Evolutionary conservation across 441 rosid genomes (phyloP).

Genomic region (Gossypium trilobum): DNA sequence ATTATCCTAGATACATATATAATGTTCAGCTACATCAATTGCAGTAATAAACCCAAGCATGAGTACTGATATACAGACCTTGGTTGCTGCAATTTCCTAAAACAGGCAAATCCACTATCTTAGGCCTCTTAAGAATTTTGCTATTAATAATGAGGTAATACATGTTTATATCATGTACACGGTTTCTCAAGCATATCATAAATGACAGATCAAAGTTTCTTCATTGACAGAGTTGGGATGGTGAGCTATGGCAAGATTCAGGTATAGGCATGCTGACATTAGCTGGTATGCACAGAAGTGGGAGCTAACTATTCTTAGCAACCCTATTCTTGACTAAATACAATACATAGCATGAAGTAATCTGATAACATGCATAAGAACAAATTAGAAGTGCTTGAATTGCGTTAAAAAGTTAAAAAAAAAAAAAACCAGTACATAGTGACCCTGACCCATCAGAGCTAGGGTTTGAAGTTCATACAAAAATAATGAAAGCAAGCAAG

Average conservation of each 20-base stretch:
- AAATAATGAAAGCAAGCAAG: background rate
- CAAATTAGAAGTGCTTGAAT: background rate
- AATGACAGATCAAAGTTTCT: background rate
- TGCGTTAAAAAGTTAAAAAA: background rate
- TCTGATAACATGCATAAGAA: background rate
- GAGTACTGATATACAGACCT: background rate
- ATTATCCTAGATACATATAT: conserved; percentile 27
- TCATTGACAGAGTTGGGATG: background rate
- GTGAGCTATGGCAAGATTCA: background rate
- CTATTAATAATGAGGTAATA: too few relatives aligned
- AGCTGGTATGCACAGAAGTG: background rate
- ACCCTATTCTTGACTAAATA: background rate
- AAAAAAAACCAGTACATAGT: background rate
- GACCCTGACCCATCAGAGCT: background rate
- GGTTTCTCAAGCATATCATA: too few relatives aligned
- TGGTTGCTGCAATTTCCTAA: background rate
- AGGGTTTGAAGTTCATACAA: background rate
- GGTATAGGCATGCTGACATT: background rate
- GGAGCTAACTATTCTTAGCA: background rate
- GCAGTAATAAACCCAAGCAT: background rate
- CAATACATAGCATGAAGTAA: background rate
- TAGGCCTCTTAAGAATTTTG: too few relatives aligned
- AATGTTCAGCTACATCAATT: background rate
- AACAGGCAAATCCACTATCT: too few relatives aligned
- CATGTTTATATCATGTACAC: too few relatives aligned